Conservation (phyloP, 129 eudicot species). For the Silybum marianum region DNA sequence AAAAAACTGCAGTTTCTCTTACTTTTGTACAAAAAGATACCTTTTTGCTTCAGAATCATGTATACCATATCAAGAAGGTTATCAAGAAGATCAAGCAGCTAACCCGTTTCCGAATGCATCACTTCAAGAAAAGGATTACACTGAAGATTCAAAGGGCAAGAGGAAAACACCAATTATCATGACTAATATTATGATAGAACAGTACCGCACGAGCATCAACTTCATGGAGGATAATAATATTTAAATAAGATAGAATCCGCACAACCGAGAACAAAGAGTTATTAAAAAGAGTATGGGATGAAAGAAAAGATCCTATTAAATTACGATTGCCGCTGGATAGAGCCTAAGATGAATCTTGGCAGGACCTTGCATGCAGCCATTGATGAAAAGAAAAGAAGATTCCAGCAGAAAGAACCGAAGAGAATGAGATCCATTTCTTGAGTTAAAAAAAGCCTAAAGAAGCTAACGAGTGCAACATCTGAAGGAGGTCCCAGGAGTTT, state of each 20-base stretch:
- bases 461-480: slow-evolving; percentile 23
- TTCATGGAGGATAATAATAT: slow-evolving; percentile 34
- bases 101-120: slow-evolving; percentile 21
- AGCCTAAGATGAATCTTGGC: slow-evolving; percentile 42
- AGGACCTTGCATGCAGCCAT: slow-evolving; percentile 26
- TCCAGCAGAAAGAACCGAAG: slow-evolving; percentile 41
- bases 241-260: slow-evolving; percentile 38
- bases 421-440: slow-evolving; percentile 31
- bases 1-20: slow-evolving; percentile 13
- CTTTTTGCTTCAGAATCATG: slow-evolving; percentile 29
- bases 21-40: slow-evolving; percentile 20
- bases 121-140: slow-evolving; percentile 28
- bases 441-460: slow-evolving; percentile 36
- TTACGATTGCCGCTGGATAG: slow-evolving; percentile 42
- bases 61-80: slow-evolving; percentile 27
- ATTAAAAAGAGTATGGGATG: slow-evolving; percentile 31
- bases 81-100: slow-evolving; percentile 25
- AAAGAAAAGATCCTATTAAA: slow-evolving; percentile 48
- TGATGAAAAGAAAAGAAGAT: slow-evolving; percentile 18
- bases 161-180: slow-evolving; percentile 33
- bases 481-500: slow-evolving; percentile 27
- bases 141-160: slow-evolving; percentile 31
- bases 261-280: slow-evolving; percentile 36
- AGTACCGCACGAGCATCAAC: slow-evolving; percentile 48
- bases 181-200: slow-evolving; percentile 26